These are phyloP conservation scores for Diaporthe sp. DNA, from an alignment of 2,329 filamentous ascomycete genomes.

Conservation along the genomic window DNA sequence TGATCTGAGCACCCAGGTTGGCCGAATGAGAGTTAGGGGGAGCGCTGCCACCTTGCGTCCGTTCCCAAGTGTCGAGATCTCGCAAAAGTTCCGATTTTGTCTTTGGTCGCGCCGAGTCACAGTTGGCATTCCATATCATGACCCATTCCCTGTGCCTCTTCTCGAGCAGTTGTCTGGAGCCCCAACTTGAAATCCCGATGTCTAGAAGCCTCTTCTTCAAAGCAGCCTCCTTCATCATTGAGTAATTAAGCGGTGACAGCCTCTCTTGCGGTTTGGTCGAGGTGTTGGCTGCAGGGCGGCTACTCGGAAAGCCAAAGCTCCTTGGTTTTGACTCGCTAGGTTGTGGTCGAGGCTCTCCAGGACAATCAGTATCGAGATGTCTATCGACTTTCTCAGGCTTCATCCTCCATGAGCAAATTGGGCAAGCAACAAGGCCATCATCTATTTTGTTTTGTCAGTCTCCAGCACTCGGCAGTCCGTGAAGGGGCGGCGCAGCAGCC, in stretches of 20 bases:
- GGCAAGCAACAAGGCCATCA: slow-evolving; percentile 85
- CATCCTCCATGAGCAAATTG: slow-evolving; percentile 84
- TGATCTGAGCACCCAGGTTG: slow-evolving; percentile 67
- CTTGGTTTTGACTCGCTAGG: slow-evolving; percentile 44
- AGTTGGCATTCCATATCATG: slow-evolving; percentile 97
- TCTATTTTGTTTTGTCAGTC: slow-evolving; percentile 54
- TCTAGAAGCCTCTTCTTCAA: slow-evolving; percentile 86
- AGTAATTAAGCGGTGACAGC: slow-evolving; percentile 86
- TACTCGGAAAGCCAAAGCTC: slow-evolving; percentile 15
- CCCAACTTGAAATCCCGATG: slow-evolving; percentile 80
- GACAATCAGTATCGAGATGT: slow-evolving; percentile 80
- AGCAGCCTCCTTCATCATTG: slow-evolving; percentile 82
- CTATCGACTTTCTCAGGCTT: slow-evolving; percentile 81
- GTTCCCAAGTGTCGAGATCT: slow-evolving; percentile 89
- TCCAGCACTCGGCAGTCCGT: background rate
- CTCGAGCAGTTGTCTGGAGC: slow-evolving; percentile 78
- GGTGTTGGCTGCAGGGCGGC: slow-evolving; percentile 35
- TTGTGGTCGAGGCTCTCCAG: slow-evolving; percentile 52
- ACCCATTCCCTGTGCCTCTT: slow-evolving; percentile 92
- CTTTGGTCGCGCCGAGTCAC: slow-evolving; percentile 82
- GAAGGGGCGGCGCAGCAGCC: background rate
- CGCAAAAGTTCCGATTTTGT: slow-evolving; percentile 77
- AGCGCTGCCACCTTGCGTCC: slow-evolving; percentile 77
- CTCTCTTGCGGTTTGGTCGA: slow-evolving; percentile 65
- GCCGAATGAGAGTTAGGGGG: slow-evolving; percentile 53